phyloP scores from a whole-genome alignment of 2,329 filamentous ascomycete genomes.

The Mariannaea sp. region DNA sequence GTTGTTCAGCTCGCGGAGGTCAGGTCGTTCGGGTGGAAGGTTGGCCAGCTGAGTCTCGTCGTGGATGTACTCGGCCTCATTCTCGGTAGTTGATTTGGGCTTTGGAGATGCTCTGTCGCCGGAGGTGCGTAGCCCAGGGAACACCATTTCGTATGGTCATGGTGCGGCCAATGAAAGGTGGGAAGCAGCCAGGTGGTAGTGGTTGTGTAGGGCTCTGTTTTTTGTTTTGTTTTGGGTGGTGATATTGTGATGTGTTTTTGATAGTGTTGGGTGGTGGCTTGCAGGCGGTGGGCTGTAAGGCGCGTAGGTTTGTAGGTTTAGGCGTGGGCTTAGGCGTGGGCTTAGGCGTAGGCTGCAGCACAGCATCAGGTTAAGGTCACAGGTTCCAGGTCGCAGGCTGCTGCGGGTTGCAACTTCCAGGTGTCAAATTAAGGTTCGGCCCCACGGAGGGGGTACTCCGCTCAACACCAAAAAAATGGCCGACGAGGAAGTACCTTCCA shows the following conservation, averaged over 20 bases:
- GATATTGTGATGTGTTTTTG: constrained; percentile 8
- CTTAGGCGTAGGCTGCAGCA: too few relatives aligned
- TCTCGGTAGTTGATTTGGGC: constrained; percentile 38
- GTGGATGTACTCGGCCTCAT: constrained; percentile 54
- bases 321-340: too few relatives aligned
- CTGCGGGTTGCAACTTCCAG: neutral
- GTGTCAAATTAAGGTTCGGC: constrained; percentile 12
- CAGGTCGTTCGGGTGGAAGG: constrained; percentile 57
- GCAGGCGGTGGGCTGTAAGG: neutral
- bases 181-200: too few relatives aligned
- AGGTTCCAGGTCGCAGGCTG: constrained; percentile 5
- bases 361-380: too few relatives aligned
- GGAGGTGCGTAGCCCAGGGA: constrained; percentile 54
- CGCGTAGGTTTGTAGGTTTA: too few relatives aligned
- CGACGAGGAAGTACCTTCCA: constrained; percentile 7
- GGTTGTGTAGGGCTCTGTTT: too few relatives aligned
- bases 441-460: neutral
- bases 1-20: constrained; percentile 72
- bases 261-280: too few relatives aligned
- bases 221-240: constrained; percentile 10
- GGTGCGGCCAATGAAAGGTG: too few relatives aligned
- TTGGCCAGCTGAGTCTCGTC: constrained; percentile 60
- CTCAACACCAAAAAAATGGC: neutral
- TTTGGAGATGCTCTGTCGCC: constrained; percentile 45
- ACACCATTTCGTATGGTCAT: constrained; percentile 54